Evolutionary conservation across 148 eudicot genomes (phyloP).

Genomic region (Dysphania ambrosioides): DNA sequence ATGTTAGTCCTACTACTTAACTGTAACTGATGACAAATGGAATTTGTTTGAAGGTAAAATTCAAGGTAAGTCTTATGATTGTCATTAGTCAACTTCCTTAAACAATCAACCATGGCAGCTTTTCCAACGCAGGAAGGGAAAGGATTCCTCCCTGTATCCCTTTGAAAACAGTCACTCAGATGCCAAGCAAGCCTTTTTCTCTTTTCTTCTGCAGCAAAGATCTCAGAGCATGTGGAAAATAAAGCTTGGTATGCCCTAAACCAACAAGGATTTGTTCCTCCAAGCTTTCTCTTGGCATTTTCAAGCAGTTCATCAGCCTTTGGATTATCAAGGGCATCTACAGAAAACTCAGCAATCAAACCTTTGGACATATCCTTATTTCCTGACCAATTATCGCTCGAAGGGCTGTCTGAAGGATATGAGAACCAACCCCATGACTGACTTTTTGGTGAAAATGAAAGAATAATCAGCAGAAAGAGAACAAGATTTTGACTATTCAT

Average conservation of each 20-base stretch:
- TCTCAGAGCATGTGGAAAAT: conserved; percentile 58
- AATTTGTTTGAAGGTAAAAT: conserved; percentile 57
- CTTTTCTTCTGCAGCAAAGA: conserved; percentile 59
- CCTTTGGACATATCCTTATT: conserved; percentile 10
- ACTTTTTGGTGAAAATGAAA: conserved; percentile 23
- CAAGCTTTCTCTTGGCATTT: conserved; percentile 41
- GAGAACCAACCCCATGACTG: conserved; percentile 40
- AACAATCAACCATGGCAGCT: conserved; percentile 48
- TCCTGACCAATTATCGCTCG: conserved; percentile 7
- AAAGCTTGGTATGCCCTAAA: conserved; percentile 51
- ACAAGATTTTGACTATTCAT: conserved; percentile 7
- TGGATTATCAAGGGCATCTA: conserved; percentile 37
- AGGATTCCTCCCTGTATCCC: conserved; percentile 52
- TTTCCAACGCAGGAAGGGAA: conserved; percentile 56
- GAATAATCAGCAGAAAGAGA: conserved; percentile 20
- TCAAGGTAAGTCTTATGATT: conserved; percentile 54
- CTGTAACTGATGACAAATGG: conserved; percentile 86
- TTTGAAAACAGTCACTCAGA: conserved; percentile 72
- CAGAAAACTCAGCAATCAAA: conserved; percentile 45
- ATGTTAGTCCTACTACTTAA: conserved; percentile 19
- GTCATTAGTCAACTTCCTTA: conserved; percentile 43
- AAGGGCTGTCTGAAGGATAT: conserved; percentile 17
- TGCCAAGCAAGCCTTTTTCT: conserved; percentile 67
- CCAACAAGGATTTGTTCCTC: conserved; percentile 50
- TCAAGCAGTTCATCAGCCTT: conserved; percentile 46